Percentiles rank a stretch among this genome's conserved stretches.
phyloP scores from a whole-genome alignment of 169 alveolate species.

The Plasmodium gaboni region DNA sequence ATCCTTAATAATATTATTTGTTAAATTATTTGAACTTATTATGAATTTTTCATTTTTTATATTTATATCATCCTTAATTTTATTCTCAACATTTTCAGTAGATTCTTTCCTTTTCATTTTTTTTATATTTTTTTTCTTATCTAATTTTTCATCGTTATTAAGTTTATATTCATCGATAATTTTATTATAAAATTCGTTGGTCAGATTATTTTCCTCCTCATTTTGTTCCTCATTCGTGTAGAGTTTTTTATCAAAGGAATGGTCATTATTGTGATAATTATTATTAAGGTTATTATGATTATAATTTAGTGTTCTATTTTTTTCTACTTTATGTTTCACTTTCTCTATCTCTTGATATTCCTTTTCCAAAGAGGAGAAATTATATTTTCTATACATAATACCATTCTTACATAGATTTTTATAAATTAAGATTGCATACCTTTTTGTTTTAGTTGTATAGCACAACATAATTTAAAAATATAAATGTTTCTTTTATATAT shows the following conservation, averaged over 20 bases:
- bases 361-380: not conserved
- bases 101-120: not conserved
- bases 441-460: not conserved
- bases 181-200: conserved; percentile 38
- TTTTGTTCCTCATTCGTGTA: not conserved
- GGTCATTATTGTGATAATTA: not conserved
- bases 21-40: no score
- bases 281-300: no score
- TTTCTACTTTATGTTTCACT: not conserved
- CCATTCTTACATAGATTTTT: not conserved
- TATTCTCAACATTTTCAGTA: not conserved
- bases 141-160: not conserved
- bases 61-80: not conserved
- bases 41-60: no score
- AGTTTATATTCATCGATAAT: conserved; percentile 31
- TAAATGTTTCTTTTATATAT: not conserved
- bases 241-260: not conserved
- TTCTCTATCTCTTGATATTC: not conserved
- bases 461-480: not conserved
- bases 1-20: no score
- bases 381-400: not conserved
- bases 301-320: not conserved
- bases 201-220: conserved; percentile 12
- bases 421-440: not conserved
- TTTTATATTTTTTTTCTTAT: not conserved